Evolutionary conservation across 305 asterid genomes (phyloP).

Genomic region (Rubia balearica): DNA sequence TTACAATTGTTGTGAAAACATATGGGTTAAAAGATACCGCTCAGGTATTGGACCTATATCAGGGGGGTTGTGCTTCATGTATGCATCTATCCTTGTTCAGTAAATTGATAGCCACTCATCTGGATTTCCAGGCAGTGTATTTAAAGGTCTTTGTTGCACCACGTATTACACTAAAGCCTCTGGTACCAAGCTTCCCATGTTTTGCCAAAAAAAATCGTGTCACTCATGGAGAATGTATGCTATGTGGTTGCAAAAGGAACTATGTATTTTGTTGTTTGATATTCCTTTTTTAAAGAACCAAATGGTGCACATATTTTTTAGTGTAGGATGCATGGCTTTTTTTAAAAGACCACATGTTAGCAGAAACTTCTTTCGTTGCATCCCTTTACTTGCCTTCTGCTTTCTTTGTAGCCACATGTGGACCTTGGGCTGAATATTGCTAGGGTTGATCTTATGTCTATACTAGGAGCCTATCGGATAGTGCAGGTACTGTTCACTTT

Average conservation of each 20-base stretch:
- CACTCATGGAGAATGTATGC: conserved; percentile 94
- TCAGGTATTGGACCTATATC: conserved; percentile 52
- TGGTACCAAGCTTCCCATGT: conserved; percentile 99
- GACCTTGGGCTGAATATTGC: conserved; percentile 84
- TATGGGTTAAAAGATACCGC: conserved; percentile 83
- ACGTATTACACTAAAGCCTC: conserved; percentile 93
- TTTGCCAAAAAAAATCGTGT: conserved; percentile 72
- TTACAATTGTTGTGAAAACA: conserved; percentile 66
- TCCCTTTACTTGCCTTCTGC: conserved; percentile 16
- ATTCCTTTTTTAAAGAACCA: background rate
- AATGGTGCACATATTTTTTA: background rate
- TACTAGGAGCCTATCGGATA: conserved; percentile 78
- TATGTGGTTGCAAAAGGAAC: background rate
- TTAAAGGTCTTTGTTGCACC: conserved; percentile 92
- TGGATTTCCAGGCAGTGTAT: conserved; percentile 67
- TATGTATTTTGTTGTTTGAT: background rate
- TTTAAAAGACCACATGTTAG: background rate
- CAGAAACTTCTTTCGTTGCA: conserved; percentile 4
- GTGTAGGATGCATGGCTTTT: background rate
- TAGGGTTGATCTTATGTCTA: conserved; percentile 98
- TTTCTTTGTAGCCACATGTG: conserved; percentile 74
- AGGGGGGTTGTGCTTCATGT: background rate
- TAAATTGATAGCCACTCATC: conserved; percentile 10
- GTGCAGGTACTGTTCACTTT: conserved; percentile 57
- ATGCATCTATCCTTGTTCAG: background rate